Percentiles rank a stretch among this genome's conserved stretches.
Evolutionary conservation across 2,329 filamentous ascomycete genomes (phyloP).

Genomic region (Verticillium albo-atrum): DNA sequence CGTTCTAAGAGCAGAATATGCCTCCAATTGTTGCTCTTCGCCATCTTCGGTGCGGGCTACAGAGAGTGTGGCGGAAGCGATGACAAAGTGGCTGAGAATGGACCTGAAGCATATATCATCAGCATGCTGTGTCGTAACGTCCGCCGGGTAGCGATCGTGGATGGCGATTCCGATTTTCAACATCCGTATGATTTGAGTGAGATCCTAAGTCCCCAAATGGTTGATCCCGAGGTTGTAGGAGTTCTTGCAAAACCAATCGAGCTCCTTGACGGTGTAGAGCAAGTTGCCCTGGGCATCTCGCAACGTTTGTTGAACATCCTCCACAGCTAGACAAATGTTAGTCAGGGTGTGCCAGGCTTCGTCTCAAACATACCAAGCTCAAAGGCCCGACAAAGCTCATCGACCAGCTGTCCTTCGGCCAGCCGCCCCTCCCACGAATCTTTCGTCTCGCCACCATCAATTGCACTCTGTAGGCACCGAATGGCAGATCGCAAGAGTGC

Average conservation of each 20-base stretch:
- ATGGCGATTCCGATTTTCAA: constrained; percentile 48
- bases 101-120: constrained; percentile 53
- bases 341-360: not conserved
- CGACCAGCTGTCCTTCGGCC: constrained; percentile 17
- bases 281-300: constrained; percentile 35
- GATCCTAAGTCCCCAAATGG: constrained; percentile 49
- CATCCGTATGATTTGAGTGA: constrained; percentile 51
- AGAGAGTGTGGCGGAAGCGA: constrained; percentile 45
- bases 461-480: constrained; percentile 31
- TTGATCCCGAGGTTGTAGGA: constrained; percentile 74
- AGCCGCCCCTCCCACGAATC: constrained; percentile 3
- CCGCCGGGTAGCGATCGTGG: constrained; percentile 44
- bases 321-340: constrained; percentile 28
- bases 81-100: constrained; percentile 69
- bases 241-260: constrained; percentile 82
- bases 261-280: constrained; percentile 58
- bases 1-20: constrained; percentile 57
- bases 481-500: constrained; percentile 46
- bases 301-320: constrained; percentile 32
- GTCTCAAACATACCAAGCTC: constrained; percentile 30
- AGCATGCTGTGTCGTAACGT: constrained; percentile 32
- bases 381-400: constrained; percentile 51
- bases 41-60: constrained; percentile 48
- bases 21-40: constrained; percentile 46
- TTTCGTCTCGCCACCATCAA: not conserved